Conservation (phyloP, 2,329 filamentous ascomycete species). For the Fusarium sacchari region DNA sequence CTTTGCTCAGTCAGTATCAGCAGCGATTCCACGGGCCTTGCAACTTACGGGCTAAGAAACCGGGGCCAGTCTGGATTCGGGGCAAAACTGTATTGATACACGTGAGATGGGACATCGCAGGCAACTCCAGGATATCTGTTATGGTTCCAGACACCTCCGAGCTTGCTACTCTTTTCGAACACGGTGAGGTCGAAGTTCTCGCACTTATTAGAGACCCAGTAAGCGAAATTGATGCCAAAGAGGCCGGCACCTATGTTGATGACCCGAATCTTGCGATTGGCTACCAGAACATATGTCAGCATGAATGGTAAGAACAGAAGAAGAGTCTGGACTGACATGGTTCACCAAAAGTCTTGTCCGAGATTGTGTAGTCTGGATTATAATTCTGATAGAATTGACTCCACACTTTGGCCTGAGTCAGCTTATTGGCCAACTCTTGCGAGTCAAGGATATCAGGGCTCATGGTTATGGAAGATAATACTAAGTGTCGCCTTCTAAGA, state of each 20-base stretch:
- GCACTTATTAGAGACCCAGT: not conserved
- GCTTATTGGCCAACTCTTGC: not conserved
- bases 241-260: not conserved
- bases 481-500: accelerated
- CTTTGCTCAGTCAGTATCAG: not conserved
- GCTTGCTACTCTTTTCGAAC: not conserved
- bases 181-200: not conserved
- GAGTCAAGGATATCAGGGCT: not conserved
- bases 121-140: not conserved
- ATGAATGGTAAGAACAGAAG: no score
- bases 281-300: accelerated
- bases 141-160: not conserved
- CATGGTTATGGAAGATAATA: not conserved
- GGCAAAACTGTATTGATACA: not conserved
- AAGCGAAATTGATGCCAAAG: not conserved
- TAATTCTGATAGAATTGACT: not conserved
- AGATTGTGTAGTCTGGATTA: not conserved
- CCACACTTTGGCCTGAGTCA: not conserved
- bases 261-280: not conserved
- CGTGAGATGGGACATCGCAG: not conserved
- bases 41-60: not conserved
- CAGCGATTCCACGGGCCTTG: accelerated
- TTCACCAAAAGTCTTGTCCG: not conserved
- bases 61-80: not conserved
- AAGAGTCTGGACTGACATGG: not conserved